A percentile compares a stretch with the other conserved stretches of the same genome.
Conservation (phyloP, 2,329 filamentous ascomycete genomes). For the Alternaria infectoria region DNA sequence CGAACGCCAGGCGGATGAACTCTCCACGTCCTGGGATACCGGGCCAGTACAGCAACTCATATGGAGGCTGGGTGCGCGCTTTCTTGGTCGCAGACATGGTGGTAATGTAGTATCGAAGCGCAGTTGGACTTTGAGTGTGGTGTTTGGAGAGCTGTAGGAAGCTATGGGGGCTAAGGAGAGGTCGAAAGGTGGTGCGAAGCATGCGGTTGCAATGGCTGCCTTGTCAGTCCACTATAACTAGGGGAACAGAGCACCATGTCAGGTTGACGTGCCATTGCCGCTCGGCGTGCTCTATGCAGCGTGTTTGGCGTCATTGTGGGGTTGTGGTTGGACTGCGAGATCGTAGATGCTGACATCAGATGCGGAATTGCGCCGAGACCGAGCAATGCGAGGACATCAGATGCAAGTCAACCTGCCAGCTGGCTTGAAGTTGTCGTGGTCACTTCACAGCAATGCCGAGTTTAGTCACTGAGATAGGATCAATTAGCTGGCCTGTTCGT, state of each 20-base stretch:
- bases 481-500: not conserved
- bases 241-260: not conserved
- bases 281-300: not conserved
- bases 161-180: not conserved
- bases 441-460: not conserved
- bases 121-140: not conserved
- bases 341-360: not conserved
- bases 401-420: not conserved
- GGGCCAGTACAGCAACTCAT: slow-evolving; percentile 76
- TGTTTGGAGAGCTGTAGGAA: not conserved
- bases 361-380: slow-evolving; percentile 1
- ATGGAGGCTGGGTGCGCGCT: slow-evolving; percentile 51
- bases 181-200: not conserved
- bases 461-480: not conserved
- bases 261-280: not conserved
- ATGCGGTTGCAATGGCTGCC: slow-evolving; percentile 3
- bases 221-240: not conserved
- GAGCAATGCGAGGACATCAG: not conserved
- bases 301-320: slow-evolving; percentile 24
- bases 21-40: slow-evolving; percentile 75
- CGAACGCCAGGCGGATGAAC: slow-evolving; percentile 73
- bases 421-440: not conserved
- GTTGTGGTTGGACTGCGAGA: not conserved
- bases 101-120: not conserved
- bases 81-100: slow-evolving; percentile 35